Base-by-base conservation (phyloP, 1,284 basidiomycete genomes). In the Takashimella koratensis region DNA sequence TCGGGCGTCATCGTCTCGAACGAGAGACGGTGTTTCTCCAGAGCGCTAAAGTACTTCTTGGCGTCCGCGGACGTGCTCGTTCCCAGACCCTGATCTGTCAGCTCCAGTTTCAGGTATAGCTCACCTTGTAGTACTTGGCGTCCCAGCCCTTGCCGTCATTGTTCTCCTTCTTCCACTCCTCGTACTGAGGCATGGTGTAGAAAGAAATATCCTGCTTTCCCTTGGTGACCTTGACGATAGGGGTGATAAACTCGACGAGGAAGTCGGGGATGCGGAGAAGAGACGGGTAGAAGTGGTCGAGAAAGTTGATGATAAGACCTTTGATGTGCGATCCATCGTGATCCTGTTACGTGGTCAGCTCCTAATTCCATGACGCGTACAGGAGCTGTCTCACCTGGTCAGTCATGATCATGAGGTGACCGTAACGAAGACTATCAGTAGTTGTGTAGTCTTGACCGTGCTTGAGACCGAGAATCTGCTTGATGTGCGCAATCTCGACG, bases 261-360 rank as follows among this genome's bases (percentile, higher is more conserved):
- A 99, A 99, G 61, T 88, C 85, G 1, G 91, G 89, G 5, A 98
- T 78, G 73, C 88, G 91, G 56, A 99, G 82, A 27, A 99, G 80
- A 1, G 95, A 97, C 0, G 96, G 96, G 75, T 89, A 98, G 76
- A 95, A 98, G 73, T 95, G 87, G 70, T 98, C 96, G 54, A 99
- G 79, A 76, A 94, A 98, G 76, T 99, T 99, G 80, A 99, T 96
- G 53, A 99, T 83, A 8, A 98, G 83, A 40, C 96, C 96, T 77
- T 99, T 99, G 79, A 99, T 99, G 78, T 99, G 96, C 39, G 95
- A 98, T 50, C 96, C 96, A 78, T 99, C 96, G 78, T 98, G 93
- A 84, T 99, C 96, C 90, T 96, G 73, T 0, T n/a, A 39, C 41
- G 36, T 39, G 25, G 49, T 57, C 19, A 53, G 47, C 24, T n/a